Conservation (phyloP, 2,329 filamentous ascomycete species). For the Pyricularia sp. region DNA sequence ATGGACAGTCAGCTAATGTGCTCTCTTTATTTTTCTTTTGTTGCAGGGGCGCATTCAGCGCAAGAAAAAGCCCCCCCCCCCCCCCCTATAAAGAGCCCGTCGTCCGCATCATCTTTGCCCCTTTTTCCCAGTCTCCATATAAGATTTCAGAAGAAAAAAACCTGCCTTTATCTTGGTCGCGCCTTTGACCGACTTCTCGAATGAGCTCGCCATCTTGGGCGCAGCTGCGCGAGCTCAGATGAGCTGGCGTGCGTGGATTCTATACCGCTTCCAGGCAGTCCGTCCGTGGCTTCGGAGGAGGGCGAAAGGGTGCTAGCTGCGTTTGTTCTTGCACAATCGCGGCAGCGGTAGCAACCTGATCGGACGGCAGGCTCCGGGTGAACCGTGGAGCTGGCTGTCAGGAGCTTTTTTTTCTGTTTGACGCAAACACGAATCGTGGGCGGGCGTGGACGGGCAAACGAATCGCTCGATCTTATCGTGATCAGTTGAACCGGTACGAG, state of each 20-base stretch:
- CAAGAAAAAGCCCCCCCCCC: not conserved
- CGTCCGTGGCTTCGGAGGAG: not conserved
- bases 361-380: not conserved
- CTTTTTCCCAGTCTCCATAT: not conserved
- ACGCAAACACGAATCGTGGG: not conserved
- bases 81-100: not conserved
- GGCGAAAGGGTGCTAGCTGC: not conserved
- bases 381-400: not conserved
- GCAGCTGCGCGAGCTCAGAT: not conserved
- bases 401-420: not conserved
- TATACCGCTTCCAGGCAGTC: not conserved
- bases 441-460: not conserved
- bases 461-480: not conserved
- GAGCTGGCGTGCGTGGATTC: not conserved
- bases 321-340: not conserved
- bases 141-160: not conserved
- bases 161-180: constrained; percentile 92
- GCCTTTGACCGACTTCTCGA: constrained; percentile 98
- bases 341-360: not conserved
- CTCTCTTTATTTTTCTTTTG: not conserved
- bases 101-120: not conserved
- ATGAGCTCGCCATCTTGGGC: constrained; percentile 65
- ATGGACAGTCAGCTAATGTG: not conserved
- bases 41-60: not conserved
- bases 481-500: not conserved